phyloP scores from a whole-genome alignment of 139 green algal genomes.

The Chloropicon primus region DNA sequence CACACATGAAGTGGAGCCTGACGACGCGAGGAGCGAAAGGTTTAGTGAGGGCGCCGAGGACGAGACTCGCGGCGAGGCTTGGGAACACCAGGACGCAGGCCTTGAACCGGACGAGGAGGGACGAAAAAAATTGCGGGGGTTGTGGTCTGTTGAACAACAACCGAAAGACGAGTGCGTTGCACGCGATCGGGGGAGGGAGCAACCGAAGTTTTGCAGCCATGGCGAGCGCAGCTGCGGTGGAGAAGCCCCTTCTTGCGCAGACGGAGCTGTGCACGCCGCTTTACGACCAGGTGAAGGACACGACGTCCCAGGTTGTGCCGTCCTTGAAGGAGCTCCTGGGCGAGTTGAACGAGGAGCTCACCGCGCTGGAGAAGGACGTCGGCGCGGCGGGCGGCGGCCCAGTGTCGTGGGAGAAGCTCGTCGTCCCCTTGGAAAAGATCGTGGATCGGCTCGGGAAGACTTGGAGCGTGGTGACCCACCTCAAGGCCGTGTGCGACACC shows the following conservation, averaged over 20 bases:
- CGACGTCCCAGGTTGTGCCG: background rate
- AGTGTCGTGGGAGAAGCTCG: conserved; percentile 54
- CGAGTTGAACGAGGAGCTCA: background rate
- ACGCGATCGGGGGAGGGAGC: background rate
- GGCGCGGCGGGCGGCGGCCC: too few species aligned
- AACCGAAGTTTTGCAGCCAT: background rate
- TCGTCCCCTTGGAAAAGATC: conserved; percentile 76
- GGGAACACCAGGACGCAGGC: background rate
- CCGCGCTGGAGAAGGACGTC: background rate
- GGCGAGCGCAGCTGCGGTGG: background rate
- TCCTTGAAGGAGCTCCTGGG: background rate
- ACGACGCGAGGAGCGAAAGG: background rate
- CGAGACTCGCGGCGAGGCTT: too few species aligned
- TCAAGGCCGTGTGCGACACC: conserved; percentile 89
- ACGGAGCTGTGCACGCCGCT: background rate
- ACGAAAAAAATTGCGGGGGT: too few species aligned
- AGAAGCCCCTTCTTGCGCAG: background rate
- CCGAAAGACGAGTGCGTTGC: background rate
- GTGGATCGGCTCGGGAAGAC: conserved; percentile 55
- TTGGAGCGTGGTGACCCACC: conserved; percentile 83
- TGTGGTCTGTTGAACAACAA: too few species aligned
- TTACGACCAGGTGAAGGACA: background rate
- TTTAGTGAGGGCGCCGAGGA: background rate
- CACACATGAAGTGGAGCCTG: background rate
- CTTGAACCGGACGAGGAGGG: background rate